Base-by-base conservation (phyloP, 2,329 filamentous ascomycete species). In the Pseudogymnoascus sp. region DNA sequence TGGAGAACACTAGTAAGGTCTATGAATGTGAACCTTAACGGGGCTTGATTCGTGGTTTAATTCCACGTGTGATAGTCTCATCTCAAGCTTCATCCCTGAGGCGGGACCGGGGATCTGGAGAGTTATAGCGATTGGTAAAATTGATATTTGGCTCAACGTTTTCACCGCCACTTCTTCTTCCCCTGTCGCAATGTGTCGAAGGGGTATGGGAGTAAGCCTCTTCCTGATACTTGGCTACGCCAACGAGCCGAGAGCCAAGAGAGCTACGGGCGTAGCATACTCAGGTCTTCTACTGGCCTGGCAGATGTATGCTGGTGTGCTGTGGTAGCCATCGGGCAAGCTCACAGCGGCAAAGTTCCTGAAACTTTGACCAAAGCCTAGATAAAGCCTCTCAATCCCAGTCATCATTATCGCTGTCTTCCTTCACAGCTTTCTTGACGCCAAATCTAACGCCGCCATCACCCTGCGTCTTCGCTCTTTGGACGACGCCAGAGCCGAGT, bases 401-500 rank as follows among this genome's bases (percentile, higher is more conserved):
- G 63, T 84, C 74, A 64, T 73, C 74, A 65, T 74, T 81, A 66
- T 82, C 79, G 33, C 80, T 79, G 64, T 79, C 76, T 37, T 78
- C 75, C 59, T 72, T 71, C 35, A 68, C 69, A 40, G 63, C 68
- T 61, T 70, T 67, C 69, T 70, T 71, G 61, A 67, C 62, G 67
- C 73, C 66, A 68, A 75, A 70, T 49, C 68, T 69, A 23, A 61
- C 61, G 25, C 74, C 76, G 55, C 79, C 78, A 60, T 80, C 77
- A 40, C 76, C 74, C 38, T 71, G 77, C 64, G 81, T 78, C 71
- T 83, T 84, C 16, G 77, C 76, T 66, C 83, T 76, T 59, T 78
- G 75, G 61, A 85, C 69, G 1, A 83, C 82, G 8, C 80, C 79
- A 59, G 76, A 76, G n/a, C 71, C 69, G 52, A 85, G 73, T 37